Conservation (phyloP, 2,329 filamentous ascomycete species). For the Alternaria triticina region DNA sequence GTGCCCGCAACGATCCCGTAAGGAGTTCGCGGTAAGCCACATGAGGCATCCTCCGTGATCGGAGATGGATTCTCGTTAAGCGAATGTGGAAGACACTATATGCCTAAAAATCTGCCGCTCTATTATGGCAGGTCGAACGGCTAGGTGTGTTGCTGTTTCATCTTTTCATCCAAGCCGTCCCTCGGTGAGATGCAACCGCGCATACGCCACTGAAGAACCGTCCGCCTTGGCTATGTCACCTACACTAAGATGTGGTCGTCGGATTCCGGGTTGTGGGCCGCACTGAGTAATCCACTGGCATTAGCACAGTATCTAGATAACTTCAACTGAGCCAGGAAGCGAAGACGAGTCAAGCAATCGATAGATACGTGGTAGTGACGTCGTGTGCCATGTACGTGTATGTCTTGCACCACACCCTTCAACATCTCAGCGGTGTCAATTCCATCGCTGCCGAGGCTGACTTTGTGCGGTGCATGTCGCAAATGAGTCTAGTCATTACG, state of each 20-base stretch:
- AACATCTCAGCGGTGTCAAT: neutral
- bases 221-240: neutral
- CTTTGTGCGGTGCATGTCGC: neutral
- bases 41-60: neutral
- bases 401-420: neutral
- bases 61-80: neutral
- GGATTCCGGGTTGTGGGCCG: conserved; percentile 1
- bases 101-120: neutral
- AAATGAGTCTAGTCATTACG: neutral
- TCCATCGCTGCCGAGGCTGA: neutral
- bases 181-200: conserved; percentile 12
- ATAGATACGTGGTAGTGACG: neutral
- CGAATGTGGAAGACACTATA: neutral
- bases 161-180: conserved; percentile 3
- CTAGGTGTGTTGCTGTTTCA: neutral
- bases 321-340: neutral
- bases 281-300: neutral
- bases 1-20: neutral
- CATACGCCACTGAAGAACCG: neutral
- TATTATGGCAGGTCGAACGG: neutral
- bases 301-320: neutral
- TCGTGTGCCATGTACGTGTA: neutral
- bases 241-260: neutral
- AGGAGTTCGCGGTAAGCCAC: neutral
- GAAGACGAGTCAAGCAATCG: neutral